phyloP scores from a whole-genome alignment of 164 flowering plant species.

The Umbellularia californica region DNA sequence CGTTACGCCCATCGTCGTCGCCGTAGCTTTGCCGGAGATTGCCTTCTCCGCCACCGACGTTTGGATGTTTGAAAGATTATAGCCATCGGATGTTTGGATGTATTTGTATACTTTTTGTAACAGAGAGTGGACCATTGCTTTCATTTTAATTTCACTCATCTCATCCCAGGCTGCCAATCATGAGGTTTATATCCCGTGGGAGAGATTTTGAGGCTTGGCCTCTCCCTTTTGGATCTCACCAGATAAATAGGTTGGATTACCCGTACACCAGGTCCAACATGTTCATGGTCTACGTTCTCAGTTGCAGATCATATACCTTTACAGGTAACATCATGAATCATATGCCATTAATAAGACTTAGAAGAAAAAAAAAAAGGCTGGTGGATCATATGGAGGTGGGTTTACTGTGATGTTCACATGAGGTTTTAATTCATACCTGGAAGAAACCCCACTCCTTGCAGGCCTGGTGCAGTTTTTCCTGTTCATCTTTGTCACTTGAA shows the following conservation, averaged over 20 bases:
- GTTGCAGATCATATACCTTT: too few relatives aligned
- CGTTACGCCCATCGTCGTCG: too few relatives aligned
- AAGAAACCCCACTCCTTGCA: slow-evolving; percentile 30
- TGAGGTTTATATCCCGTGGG: background rate
- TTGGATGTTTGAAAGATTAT: too few relatives aligned
- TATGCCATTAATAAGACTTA: background rate
- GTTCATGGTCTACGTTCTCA: background rate
- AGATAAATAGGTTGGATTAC: background rate
- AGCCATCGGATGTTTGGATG: too few relatives aligned
- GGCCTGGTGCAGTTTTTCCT: slow-evolving; percentile 16
- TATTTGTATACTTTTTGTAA: too few relatives aligned
- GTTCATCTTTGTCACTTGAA: slow-evolving; percentile 14
- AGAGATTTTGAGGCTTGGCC: background rate
- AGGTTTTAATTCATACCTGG: slow-evolving; percentile 4
- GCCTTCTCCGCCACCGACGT: too few relatives aligned
- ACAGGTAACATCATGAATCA: background rate
- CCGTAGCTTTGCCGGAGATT: too few relatives aligned
- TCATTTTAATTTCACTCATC: background rate
- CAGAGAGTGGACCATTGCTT: too few relatives aligned
- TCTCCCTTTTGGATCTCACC: background rate
- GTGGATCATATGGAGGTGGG: background rate
- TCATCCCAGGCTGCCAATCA: background rate
- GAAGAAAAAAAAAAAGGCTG: too few relatives aligned
- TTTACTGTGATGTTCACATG: background rate
- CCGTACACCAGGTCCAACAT: background rate